Percentiles rank a stretch among this genome's conserved stretches.
Evolutionary conservation across 2,329 filamentous ascomycete genomes (phyloP).

Genomic region (Aspergillus brasiliensis): DNA sequence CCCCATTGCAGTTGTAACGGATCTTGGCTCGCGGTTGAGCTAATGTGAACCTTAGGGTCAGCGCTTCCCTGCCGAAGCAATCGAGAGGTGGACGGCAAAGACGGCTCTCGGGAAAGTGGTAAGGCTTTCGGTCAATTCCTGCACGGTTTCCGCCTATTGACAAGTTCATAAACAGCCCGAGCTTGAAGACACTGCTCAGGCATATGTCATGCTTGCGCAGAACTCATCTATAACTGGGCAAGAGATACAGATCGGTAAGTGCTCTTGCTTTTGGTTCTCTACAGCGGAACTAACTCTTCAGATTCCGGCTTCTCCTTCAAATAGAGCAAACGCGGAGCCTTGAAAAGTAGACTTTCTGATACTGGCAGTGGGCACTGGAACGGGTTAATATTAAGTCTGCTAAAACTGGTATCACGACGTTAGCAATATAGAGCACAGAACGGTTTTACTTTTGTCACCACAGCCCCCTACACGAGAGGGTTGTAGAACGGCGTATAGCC

Average conservation of each 20-base stretch:
- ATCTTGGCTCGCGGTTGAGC: not conserved
- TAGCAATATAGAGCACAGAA: conserved; percentile 16
- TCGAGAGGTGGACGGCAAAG: conserved; percentile 56
- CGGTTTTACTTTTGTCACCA: conserved; percentile 18
- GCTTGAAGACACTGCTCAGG: conserved; percentile 46
- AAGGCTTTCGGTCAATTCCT: conserved; percentile 18
- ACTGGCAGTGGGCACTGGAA: not conserved
- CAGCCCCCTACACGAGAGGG: conserved; percentile 28
- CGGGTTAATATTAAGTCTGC: not conserved
- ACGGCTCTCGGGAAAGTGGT: conserved; percentile 63
- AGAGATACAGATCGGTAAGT: conserved; percentile 46
- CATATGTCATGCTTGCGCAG: conserved; percentile 44
- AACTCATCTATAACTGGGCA: conserved; percentile 52
- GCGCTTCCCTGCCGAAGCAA: conserved; percentile 59
- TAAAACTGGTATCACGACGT: conserved; percentile 22
- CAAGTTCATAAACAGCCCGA: conserved; percentile 33
- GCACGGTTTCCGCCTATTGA: conserved; percentile 11
- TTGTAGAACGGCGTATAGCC: conserved; percentile 38
- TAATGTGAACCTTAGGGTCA: conserved; percentile 47
- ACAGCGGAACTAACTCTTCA: conserved; percentile 21
- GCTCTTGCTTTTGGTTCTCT: not conserved
- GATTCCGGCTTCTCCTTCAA: conserved; percentile 37
- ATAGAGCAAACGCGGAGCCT: not conserved
- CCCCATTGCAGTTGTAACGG: not conserved
- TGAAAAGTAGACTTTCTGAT: not conserved